phyloP scores from a whole-genome alignment of 2,329 filamentous ascomycete species.

The Anisogramma anomala region DNA sequence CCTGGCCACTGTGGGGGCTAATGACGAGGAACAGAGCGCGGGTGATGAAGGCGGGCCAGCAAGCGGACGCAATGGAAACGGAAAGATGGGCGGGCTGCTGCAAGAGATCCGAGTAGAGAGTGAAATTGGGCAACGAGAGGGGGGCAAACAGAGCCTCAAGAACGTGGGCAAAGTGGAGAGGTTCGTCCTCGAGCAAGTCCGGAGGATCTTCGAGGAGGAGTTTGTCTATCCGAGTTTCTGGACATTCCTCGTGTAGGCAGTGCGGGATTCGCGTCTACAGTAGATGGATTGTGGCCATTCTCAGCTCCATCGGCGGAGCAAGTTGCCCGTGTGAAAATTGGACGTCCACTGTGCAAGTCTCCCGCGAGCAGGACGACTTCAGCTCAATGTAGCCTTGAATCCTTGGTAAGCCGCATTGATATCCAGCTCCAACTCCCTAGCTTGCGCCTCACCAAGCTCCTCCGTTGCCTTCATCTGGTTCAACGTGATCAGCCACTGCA shows the following conservation, averaged over 20 bases:
- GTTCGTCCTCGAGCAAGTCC: slow-evolving; percentile 92
- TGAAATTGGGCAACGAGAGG: slow-evolving; percentile 87
- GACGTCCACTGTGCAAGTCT: neutral
- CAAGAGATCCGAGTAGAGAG: slow-evolving; percentile 95
- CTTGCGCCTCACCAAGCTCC: slow-evolving; percentile 76
- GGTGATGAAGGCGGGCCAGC: slow-evolving; percentile 18
- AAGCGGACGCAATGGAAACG: slow-evolving; percentile 28
- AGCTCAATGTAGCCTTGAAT: slow-evolving; percentile 70
- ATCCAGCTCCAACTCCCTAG: slow-evolving; percentile 79
- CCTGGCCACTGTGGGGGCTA: slow-evolving; percentile 52
- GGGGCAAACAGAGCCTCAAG: slow-evolving; percentile 88
- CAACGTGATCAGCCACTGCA: slow-evolving; percentile 93
- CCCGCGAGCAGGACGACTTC: slow-evolving; percentile 11
- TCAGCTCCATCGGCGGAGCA: neutral
- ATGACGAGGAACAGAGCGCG: slow-evolving; percentile 24
- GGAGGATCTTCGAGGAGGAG: slow-evolving; percentile 95
- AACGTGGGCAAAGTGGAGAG: slow-evolving; percentile 98
- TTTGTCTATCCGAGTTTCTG: slow-evolving; percentile 98
- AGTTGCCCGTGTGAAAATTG: neutral
- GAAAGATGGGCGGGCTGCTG: slow-evolving; percentile 59
- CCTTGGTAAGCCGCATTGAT: slow-evolving; percentile 91
- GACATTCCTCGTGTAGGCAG: slow-evolving; percentile 75
- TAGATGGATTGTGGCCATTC: neutral
- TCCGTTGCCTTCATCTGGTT: slow-evolving; percentile 98
- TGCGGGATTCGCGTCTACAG: no score